Evolutionary conservation across 495 filamentous ascomycete species (phyloP).

Genomic region (Neurospora discreta): DNA sequence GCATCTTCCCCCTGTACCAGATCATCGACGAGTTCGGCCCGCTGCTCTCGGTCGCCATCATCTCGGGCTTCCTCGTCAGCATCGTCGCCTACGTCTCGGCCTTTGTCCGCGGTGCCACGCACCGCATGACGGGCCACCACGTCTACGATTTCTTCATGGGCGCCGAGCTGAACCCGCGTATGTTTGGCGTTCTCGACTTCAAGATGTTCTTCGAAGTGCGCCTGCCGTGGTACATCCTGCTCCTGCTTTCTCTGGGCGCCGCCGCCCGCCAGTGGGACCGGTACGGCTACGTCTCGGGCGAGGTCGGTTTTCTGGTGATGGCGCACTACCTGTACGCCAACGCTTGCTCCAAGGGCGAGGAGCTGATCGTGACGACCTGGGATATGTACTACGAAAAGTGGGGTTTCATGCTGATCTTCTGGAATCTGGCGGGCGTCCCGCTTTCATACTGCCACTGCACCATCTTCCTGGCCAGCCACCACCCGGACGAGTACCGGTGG

Average conservation of each 20-base stretch:
- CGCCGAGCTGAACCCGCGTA: slow-evolving; percentile 88
- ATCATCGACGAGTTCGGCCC: slow-evolving; percentile 94
- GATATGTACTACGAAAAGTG: slow-evolving; percentile 99
- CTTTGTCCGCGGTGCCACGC: slow-evolving; percentile 63
- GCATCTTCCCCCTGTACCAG: slow-evolving; percentile 82
- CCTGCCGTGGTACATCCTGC: slow-evolving; percentile 90
- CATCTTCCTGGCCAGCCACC: slow-evolving; percentile 83
- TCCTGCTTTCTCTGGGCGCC: slow-evolving; percentile 64
- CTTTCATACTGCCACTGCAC: slow-evolving; percentile 96
- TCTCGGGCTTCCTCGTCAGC: slow-evolving; percentile 72
- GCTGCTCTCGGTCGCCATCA: slow-evolving; percentile 78
- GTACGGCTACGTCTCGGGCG: slow-evolving; percentile 84
- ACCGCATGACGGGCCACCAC: slow-evolving; percentile 85
- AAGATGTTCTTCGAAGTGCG: slow-evolving; percentile 99
- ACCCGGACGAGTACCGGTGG: slow-evolving; percentile 73
- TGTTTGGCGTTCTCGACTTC: slow-evolving; percentile 89
- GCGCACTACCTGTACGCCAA: slow-evolving; percentile 95
- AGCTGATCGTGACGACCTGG: slow-evolving; percentile 86
- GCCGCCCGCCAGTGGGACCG: slow-evolving; percentile 80
- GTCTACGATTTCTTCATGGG: slow-evolving; percentile 99
- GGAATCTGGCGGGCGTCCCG: slow-evolving; percentile 95
- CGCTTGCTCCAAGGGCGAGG: slow-evolving; percentile 92
- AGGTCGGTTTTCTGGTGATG: slow-evolving; percentile 79
- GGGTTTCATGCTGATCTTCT: slow-evolving; percentile 99
- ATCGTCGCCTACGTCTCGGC: slow-evolving; percentile 80